Evolutionary conservation across 305 asterid species (phyloP), one percentile per base, ranked within the genome.

Genomic region (Fraxinus ornus): DNA sequence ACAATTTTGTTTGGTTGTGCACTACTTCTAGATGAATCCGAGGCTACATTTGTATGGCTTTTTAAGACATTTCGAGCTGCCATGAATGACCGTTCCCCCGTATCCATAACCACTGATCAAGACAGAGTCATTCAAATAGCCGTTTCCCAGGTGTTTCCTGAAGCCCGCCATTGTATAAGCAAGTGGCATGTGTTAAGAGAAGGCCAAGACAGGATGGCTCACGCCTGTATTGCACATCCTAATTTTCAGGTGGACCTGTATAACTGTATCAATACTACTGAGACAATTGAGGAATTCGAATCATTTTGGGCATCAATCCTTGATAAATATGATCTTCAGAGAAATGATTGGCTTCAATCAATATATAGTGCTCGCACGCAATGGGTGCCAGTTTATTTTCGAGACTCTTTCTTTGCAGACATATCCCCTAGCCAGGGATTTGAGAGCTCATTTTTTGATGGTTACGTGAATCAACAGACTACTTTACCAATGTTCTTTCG

Each of bases 341-440:
- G 83, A 83, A 91, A 92, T 82, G 97, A 93, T 76, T 94, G 98
- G 98, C 95, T 94, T 86, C 97, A 87, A 76, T 88, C 94, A 37
- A 81, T 94, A 84, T 91, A 93, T 84, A 87, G 85, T 60, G 79
- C 89, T 77, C 95, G 98, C 71, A 83, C 75, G 83, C 94, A 88
- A 32, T 94, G 98, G 98, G 97, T 88, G 66, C 98, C 98, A n/a
- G 97, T 83, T 82, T 93, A 94, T 88, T 94, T 85, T 80, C 92
- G 97, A 80, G 92, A 89, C 89, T 85, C 93, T 72, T 94, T 94
- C 85, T 90, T 88, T 86, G 98, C 95, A 66, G 87, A 90, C 32
- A 52, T 92, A 80, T 87, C 83, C 49, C 89, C 92, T 39, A 85
- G 86, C 83, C 88, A 80, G 83, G 94, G 92, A 82, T 81, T 84